These are phyloP conservation scores for Bipolaris victoriae DNA, from an alignment of 2,329 filamentous ascomycete genomes.

Conservation along the genomic window DNA sequence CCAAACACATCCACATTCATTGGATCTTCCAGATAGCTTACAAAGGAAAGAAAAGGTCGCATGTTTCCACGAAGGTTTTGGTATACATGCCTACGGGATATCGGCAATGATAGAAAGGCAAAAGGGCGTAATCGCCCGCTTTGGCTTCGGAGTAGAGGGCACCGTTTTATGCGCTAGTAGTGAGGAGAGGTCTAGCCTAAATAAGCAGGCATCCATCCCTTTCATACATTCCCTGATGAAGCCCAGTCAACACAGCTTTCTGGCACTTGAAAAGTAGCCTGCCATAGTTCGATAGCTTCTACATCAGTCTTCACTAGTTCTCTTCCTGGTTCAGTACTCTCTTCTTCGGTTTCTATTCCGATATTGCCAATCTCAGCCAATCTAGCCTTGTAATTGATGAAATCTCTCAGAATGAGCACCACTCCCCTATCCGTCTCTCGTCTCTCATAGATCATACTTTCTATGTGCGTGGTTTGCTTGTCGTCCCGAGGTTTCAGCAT, in stretches of 20 bases:
- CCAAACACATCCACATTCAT: background rate
- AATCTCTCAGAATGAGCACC: background rate
- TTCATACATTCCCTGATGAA: too few species aligned
- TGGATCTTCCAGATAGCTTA: background rate
- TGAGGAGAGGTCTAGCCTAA: too few species aligned
- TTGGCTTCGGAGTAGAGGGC: too few species aligned
- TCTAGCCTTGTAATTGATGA: background rate
- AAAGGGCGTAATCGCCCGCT: conserved; percentile 5
- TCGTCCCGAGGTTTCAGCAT: background rate
- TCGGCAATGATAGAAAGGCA: conserved; percentile 7
- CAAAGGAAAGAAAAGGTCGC: background rate
- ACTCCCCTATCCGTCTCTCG: background rate
- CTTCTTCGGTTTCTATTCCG: background rate
- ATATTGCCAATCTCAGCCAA: background rate
- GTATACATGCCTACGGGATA: background rate
- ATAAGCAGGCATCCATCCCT: too few species aligned
- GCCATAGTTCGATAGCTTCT: background rate
- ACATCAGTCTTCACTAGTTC: background rate
- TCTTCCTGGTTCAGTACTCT: background rate
- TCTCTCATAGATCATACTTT: background rate
- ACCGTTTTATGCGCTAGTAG: too few species aligned
- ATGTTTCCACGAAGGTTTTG: background rate
- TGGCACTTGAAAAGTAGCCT: background rate
- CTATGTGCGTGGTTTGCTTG: background rate
- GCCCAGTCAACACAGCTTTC: background rate